Base-by-base conservation (phyloP, 164 flowering plant genomes). In the Macadamia integrifolia region DNA sequence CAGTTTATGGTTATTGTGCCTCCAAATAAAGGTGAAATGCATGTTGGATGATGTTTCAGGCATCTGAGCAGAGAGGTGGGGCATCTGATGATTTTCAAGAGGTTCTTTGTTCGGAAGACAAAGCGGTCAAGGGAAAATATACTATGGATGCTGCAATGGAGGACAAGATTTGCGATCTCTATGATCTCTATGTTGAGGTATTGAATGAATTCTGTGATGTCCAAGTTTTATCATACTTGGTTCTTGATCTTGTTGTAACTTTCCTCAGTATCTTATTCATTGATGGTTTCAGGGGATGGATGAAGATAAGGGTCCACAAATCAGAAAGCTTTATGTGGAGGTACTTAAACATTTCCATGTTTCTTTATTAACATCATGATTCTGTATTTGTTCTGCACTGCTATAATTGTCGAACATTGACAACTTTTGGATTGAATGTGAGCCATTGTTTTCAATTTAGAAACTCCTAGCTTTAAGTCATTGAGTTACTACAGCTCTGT, bases 91-190 rank as follows among this genome's bases (percentile, higher is more conserved):
- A 88, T 76, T 82, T 89, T 69, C 88, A 85, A 79, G 94, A 87
- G 69, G 59, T 50, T 61, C 60, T 29, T 61, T 81, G 71, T 69
- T 72, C 78, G 17, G 85, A 84, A 50, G 98, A 81, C 60, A 94
- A 83, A 78, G 87, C 77, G 65, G 71, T 70, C 49, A 88, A 82
- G 75, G 79, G 77, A 65, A 87, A 82, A 70, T 80, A 72, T 69
- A 72, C 72, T 52, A 89, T 88, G 90, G 98, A 90, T 68, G 62
- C 80, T 52, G 78, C 81, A 29, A 55, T 89, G 86, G 98, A 95
- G 84, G 97, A 95, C 71, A 92, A 88, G 76, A 85, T 95, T 59
- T 95, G 94, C 76, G 94, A 92, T 78, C 91, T 95, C 61, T 95
- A 90, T 80, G 98, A 95, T 73, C 86, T 86, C 69, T 95, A 79